These are phyloP conservation scores for Suhomyces coccinellae DNA, from an alignment of 1,139 yeast genomes.

Conservation along the genomic window DNA sequence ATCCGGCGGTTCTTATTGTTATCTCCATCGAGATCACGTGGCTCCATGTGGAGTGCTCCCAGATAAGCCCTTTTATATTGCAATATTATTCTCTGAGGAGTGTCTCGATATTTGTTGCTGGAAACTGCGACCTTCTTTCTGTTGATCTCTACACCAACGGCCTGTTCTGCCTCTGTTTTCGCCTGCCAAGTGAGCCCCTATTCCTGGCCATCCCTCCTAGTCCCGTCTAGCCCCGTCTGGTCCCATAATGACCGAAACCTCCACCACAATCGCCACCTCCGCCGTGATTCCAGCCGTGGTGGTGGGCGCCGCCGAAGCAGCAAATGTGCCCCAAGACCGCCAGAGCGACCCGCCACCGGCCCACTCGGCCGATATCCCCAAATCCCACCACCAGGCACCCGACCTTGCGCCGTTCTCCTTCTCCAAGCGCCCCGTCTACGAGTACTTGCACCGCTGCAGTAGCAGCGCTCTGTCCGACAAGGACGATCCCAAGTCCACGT, in stretches of 20 bases:
- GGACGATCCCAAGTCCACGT: conserved; percentile 10
- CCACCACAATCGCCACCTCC: neutral
- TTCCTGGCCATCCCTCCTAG: no score
- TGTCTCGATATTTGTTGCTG: no score
- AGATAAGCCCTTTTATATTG: no score
- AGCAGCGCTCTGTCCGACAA: conserved; percentile 1
- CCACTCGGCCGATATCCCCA: neutral
- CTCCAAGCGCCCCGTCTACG: conserved; percentile 37
- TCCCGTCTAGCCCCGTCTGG: no score
- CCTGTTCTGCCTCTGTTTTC: no score
- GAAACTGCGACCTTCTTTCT: no score
- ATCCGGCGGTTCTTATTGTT: no score
- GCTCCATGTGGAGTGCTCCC: no score
- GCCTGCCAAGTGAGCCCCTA: no score
- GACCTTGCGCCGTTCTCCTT: conserved; percentile 39
- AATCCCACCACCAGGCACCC: neutral
- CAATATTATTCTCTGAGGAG: no score
- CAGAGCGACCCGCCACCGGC: neutral
- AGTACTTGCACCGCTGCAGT: conserved; percentile 9
- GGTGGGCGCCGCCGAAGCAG: neutral
- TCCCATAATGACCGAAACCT: neutral
- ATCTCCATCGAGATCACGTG: no score
- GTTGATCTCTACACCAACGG: no score
- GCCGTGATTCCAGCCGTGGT: neutral
- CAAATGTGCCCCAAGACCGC: neutral